Evolutionary conservation across 2,329 filamentous ascomycete genomes (phyloP), one percentile per base, ranked within the genome.

Genomic region (Monosporascus sp.): DNA sequence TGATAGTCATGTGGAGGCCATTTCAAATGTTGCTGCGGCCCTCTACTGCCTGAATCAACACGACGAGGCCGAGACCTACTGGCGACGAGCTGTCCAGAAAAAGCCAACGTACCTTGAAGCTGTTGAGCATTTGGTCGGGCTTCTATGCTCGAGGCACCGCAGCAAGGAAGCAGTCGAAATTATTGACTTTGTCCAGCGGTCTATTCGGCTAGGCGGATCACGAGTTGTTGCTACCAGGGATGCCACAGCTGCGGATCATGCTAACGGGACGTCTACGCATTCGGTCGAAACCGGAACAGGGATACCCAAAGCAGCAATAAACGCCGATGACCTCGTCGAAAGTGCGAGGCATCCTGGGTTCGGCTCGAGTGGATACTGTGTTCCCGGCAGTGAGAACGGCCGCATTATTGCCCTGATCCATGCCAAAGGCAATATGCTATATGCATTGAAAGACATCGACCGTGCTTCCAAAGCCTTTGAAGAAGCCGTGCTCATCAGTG

Each of bases 361-460:
- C 65, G 88, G 85, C 1, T 87, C 86, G 4, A 94, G 89, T 68
- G 92, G 91, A 17, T 97, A 96, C 69, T 82, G 85, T 15, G 86
- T 99, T 44, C 82, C 91, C 5, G 91, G 87, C 2, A 84, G 81
- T 44, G 94, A 99, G 61, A 97, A 97, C 67, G 94, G 93, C 8
- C 84, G 94, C 55, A 91, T 99, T 64, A 80, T 99, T 45, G 89
- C 91, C n/a, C 79, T 99, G 17, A 85, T 97, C 41, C 94, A 99
- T 71, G 92, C 93, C 20, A 99, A 97, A 70, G 94, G 93, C n/a
- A 97, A 97, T 58, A 95, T 97, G 87, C 78, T 97, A 2, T 99
- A 99, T 71, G 85, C 89, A 26, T 74, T 95, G 31, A 93, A 93
- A 46, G 87, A 97, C 60, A 88, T 94, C 58, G 77, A 80, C 40